Evolutionary conservation across 2,329 filamentous ascomycete species (phyloP), one percentile per base, ranked within the genome.

Genomic region (Xenoacremonium recifei): DNA sequence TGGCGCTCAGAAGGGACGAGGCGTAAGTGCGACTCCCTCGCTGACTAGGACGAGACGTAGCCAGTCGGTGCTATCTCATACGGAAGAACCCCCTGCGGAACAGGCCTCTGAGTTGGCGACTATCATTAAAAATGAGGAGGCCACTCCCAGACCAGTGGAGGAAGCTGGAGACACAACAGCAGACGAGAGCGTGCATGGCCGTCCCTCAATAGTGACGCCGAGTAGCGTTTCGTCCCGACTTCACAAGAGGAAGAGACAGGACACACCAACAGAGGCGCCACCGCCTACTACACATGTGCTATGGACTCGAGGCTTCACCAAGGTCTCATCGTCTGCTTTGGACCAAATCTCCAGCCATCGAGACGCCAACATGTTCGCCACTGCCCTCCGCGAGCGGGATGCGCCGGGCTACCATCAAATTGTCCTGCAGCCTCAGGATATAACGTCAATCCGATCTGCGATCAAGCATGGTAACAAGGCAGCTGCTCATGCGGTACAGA

Each of bases 301-400:
- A 30, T 87, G 86, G 72, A 89, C 87, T 12, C 82, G 87, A 35
- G 84, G 85, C 35, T 85, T 92, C 57, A 79, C 84, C 25, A 82
- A 85, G 51, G 87, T 89, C 12, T 85, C 83, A 21, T 79, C 78
- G 4, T 84, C 84, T 4, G 82, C 87, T 11, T 73, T 91, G 49
- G 87, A 90, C 58, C 83, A 89, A 54, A 87, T 91, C 45, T 80
- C 82, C 18, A 85, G 82, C 39, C 87, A 91, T 61, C 84, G 86
- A 23, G 80, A 87, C 53, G 87, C 86, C 34, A 89, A 87, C 51
- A 88, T 89, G 65, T 92, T 92, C 59, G 83, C 85, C 20, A 83
- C 84, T 40, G 83, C 85, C 2, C 76, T 92, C 36, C 84, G 85
- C 10, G 85, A 89, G 50, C 79, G 79, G 27, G 84, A 89, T 54